phyloP scores from a whole-genome alignment of 257 asterid genomes.

The Thymus mandschuricus region DNA sequence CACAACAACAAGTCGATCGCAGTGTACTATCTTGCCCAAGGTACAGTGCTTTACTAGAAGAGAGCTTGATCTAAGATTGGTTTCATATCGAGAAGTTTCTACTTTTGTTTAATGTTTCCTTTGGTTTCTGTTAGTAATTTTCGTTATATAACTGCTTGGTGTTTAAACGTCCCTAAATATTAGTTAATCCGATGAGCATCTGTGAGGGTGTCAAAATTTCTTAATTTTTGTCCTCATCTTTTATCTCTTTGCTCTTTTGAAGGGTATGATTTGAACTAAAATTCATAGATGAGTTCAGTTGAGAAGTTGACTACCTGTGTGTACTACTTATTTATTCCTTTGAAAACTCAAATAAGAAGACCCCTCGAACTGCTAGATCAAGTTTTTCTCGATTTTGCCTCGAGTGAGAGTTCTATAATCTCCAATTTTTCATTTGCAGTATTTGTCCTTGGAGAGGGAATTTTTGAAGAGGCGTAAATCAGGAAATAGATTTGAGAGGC shows the following conservation, averaged over 20 bases:
- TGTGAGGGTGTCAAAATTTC: neutral
- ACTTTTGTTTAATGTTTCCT: slow-evolving; percentile 5
- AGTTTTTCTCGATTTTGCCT: neutral
- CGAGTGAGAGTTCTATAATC: neutral
- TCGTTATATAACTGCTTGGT: slow-evolving; percentile 8
- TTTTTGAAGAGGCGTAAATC: slow-evolving; percentile 76
- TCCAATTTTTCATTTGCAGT: slow-evolving; percentile 54
- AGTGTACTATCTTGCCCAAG: slow-evolving; percentile 85
- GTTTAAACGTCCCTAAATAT: slow-evolving; percentile 7
- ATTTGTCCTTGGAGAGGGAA: slow-evolving; percentile 79
- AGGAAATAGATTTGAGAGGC: slow-evolving; percentile 84
- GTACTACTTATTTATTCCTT: neutral
- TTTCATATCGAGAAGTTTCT: slow-evolving; percentile 19
- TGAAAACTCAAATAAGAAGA: neutral
- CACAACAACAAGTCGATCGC: slow-evolving; percentile 82
- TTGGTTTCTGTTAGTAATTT: neutral
- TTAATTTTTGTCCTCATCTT: neutral
- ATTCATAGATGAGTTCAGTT: neutral
- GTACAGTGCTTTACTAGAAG: slow-evolving; percentile 40
- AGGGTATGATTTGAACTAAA: neutral
- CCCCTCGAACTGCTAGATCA: neutral
- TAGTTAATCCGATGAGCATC: neutral
- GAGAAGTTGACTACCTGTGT: neutral
- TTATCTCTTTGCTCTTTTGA: neutral
- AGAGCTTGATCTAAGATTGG: slow-evolving; percentile 8